phyloP scores from a whole-genome alignment of 1,284 basidiomycete species.

The Apiotrichum montevideense region DNA sequence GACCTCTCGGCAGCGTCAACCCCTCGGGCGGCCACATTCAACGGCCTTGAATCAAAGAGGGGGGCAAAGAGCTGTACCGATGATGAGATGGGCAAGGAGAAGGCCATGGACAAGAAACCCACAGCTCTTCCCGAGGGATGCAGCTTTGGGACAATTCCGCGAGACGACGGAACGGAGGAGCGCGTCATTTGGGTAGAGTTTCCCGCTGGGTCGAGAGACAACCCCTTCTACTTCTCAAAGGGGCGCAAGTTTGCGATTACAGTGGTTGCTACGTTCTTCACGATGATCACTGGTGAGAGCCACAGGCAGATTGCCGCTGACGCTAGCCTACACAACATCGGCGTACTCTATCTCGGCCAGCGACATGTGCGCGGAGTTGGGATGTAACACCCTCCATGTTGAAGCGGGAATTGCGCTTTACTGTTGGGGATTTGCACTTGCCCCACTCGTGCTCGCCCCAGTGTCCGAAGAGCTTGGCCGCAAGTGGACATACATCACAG shows the following conservation, averaged over 20 bases:
- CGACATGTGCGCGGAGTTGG: constrained; percentile 61
- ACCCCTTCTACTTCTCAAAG: constrained; percentile 55
- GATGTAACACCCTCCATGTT: constrained; percentile 57
- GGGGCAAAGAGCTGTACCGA: too few species aligned
- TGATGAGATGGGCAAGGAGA: too few species aligned
- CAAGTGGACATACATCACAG: constrained; percentile 60
- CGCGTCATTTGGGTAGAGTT: constrained; percentile 56
- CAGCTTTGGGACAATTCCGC: constrained; percentile 3
- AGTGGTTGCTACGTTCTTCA: constrained; percentile 56
- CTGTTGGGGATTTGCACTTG: constrained; percentile 59
- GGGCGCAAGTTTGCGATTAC: constrained; percentile 59
- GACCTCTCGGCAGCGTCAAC: too few species aligned
- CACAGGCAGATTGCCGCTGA: neutral
- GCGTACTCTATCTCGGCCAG: constrained; percentile 58
- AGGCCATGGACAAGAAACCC: too few species aligned
- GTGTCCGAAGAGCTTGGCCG: constrained; percentile 73
- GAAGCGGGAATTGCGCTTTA: constrained; percentile 59
- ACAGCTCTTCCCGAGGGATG: constrained; percentile 8
- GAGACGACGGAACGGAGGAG: constrained; percentile 1
- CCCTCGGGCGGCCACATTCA: too few species aligned
- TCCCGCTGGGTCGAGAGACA: constrained; percentile 51
- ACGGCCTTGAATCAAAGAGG: too few species aligned
- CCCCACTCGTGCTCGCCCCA: constrained; percentile 65
- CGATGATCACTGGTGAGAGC: constrained; percentile 52
- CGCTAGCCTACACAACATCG: constrained; percentile 53